phyloP scores from a whole-genome alignment of 495 filamentous ascomycete genomes.

The Glonium stellatum region DNA sequence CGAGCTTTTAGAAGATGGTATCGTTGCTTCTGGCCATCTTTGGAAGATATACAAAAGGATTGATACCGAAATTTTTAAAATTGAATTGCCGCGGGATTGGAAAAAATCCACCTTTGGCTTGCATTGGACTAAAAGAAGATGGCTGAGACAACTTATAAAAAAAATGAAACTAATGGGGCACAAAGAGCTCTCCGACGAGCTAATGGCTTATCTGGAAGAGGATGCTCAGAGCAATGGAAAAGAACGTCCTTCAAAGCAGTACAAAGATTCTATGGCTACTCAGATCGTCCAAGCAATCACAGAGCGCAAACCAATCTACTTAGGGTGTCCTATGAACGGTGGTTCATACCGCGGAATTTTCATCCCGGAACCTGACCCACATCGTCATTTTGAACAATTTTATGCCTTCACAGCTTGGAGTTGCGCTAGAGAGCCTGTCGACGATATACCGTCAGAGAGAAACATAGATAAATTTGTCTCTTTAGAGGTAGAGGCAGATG shows the following conservation, averaged over 20 bases:
- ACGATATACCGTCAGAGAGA: background rate
- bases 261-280: constrained; percentile 1
- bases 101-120: background rate
- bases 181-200: background rate
- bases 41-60: constrained; percentile 7
- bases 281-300: constrained; percentile 8
- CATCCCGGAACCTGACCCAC: background rate
- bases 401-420: constrained; percentile 12
- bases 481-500: background rate
- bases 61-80: background rate
- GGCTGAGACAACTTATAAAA: background rate
- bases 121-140: background rate
- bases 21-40: background rate
- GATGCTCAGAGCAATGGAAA: background rate
- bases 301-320: constrained; percentile 1
- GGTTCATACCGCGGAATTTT: constrained; percentile 6
- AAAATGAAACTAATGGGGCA: background rate
- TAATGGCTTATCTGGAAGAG: background rate
- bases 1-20: background rate
- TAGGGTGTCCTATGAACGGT: background rate
- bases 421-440: background rate
- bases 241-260: background rate
- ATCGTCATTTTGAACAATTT: constrained; percentile 1
- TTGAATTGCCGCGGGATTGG: too few relatives aligned
- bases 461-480: background rate